phyloP scores from a whole-genome alignment of 2,329 filamentous ascomycete species.

The Aaosphaeria pasadenensis region DNA sequence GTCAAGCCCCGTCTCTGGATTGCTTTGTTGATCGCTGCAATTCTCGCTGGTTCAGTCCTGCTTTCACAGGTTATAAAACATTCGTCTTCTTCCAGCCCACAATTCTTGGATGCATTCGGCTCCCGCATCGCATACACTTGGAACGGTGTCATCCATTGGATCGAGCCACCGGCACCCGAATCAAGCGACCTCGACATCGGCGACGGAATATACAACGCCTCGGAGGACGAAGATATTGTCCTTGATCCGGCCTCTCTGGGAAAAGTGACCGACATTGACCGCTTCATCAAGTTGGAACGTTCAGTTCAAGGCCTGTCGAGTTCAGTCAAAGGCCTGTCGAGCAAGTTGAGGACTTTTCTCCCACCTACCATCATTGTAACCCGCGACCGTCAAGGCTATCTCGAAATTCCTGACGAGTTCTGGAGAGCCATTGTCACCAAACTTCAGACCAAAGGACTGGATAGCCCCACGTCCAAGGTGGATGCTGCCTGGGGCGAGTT shows the following conservation, averaged over 20 bases:
- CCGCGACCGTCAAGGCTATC: conserved; percentile 41
- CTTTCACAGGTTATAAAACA: too few relatives aligned
- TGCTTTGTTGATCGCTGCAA: too few relatives aligned
- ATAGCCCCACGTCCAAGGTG: not conserved
- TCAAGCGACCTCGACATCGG: too few relatives aligned
- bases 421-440: conserved; percentile 62
- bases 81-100: too few relatives aligned
- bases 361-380: not conserved
- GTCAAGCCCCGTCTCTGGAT: too few relatives aligned
- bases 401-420: conserved; percentile 49
- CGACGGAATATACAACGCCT: too few relatives aligned
- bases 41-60: too few relatives aligned
- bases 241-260: too few relatives aligned
- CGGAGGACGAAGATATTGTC: too few relatives aligned
- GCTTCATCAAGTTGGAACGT: not conserved
- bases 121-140: not conserved
- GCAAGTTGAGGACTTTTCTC: not conserved
- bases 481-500: conserved; percentile 50
- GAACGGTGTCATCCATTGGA: not conserved
- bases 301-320: not conserved
- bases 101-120: not conserved
- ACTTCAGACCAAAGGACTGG: conserved; percentile 45
- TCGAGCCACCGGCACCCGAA: not conserved
- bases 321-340: not conserved
- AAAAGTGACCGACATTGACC: not conserved